phyloP scores from a whole-genome alignment of 1,139 yeast genomes.

The Pichia sp. region DNA sequence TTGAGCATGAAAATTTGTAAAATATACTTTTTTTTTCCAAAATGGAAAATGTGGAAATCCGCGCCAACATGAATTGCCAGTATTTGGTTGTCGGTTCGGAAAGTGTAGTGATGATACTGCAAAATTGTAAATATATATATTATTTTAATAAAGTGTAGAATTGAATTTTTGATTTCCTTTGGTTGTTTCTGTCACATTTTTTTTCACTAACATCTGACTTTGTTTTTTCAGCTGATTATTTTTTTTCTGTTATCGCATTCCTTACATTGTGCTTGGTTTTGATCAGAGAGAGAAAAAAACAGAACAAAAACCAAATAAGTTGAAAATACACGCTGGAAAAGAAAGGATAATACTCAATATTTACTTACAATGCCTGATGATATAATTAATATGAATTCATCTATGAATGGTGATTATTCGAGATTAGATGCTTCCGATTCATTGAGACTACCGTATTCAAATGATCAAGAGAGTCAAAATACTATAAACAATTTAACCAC shows the following conservation, averaged over 20 bases:
- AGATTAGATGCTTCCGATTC: not conserved
- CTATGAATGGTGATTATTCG: not conserved
- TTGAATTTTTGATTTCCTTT: not conserved
- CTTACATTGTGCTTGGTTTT: not conserved
- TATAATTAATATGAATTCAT: not conserved
- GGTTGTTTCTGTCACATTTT: not conserved
- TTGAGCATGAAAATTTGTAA: not conserved
- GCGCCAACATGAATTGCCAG: not conserved
- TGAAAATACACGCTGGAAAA: not conserved
- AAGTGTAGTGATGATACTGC: not conserved
- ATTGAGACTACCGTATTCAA: not conserved
- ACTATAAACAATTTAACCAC: not conserved
- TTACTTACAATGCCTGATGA: not conserved
- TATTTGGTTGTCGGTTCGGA: not conserved
- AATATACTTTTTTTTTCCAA: not conserved
- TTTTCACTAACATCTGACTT: not conserved
- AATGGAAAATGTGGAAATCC: not conserved
- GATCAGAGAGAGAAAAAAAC: not conserved
- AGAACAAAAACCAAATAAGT: not conserved
- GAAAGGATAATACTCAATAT: not conserved
- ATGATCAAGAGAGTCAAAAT: not conserved
- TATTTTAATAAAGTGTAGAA: not conserved
- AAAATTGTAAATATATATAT: not conserved
- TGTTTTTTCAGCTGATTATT: not conserved
- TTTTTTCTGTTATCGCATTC: not conserved